Evolutionary conservation across 2,329 filamentous ascomycete species (phyloP).

Genomic region (Clathrospora elynae): DNA sequence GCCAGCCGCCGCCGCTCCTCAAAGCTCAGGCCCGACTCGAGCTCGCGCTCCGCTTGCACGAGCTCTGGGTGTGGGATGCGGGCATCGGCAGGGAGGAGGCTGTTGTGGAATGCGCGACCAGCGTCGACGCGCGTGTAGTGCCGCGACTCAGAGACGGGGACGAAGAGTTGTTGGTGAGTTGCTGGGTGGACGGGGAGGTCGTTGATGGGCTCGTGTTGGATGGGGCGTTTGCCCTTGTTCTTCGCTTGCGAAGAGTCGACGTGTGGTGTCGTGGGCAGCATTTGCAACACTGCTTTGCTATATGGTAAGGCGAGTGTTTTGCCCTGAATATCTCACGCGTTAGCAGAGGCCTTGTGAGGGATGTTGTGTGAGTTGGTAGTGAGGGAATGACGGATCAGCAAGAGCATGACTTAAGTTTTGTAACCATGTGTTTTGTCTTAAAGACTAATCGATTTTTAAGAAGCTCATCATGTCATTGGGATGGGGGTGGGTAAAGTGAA

Average conservation of each 20-base stretch:
- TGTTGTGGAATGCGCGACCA: conserved; percentile 63
- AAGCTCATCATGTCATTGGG: conserved; percentile 66
- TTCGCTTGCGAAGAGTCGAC: conserved; percentile 35
- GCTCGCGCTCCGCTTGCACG: conserved; percentile 52
- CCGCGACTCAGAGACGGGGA: conserved; percentile 67
- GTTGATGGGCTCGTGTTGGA: conserved; percentile 65
- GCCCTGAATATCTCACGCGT: conserved; percentile 59
- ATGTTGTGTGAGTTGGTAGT: too few species aligned
- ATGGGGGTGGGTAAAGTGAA: neutral
- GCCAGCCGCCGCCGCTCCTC: conserved; percentile 46
- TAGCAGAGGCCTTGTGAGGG: conserved; percentile 10
- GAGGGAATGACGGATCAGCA: conserved; percentile 68
- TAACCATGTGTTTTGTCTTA: conserved; percentile 96
- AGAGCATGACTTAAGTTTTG: conserved; percentile 71
- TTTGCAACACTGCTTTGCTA: conserved; percentile 72
- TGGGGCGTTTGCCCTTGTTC: conserved; percentile 45
- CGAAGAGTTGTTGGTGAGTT: conserved; percentile 63
- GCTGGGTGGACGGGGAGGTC: conserved; percentile 65
- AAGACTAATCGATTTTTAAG: conserved; percentile 97
- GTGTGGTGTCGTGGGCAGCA: conserved; percentile 72
- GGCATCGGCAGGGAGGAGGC: conserved; percentile 65
- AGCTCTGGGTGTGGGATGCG: conserved; percentile 69
- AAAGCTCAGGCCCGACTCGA: conserved; percentile 33
- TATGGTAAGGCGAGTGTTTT: conserved; percentile 80
- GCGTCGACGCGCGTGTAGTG: conserved; percentile 69